Base-by-base conservation (phyloP, 2,329 filamentous ascomycete species). In the Lachnellula willkommii region DNA sequence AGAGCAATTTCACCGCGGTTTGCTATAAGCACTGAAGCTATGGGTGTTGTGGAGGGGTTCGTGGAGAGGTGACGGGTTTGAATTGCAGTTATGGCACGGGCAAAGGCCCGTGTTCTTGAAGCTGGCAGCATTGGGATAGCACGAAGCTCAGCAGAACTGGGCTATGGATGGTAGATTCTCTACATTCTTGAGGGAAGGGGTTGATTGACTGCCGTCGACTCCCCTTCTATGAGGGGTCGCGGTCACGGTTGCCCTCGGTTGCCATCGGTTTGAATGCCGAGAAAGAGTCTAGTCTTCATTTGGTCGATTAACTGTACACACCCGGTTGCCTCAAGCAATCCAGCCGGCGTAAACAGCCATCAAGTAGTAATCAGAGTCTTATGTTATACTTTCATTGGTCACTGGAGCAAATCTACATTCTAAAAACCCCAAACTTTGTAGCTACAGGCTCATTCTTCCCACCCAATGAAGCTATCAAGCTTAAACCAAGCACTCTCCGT, bases 1-100 rank as follows among this genome's bases (percentile, higher is more conserved):
- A 99, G 79, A 50, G 94, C 94, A 66, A 99, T 99, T 74, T 99
- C 94, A 66, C 94, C 94, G 65, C 94, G 87, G 71, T 99, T 99
- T 53, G 94, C 94, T 70, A 99, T 97, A 24, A 99, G 80, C 43
- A 97, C 88, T 8, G 91, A 95, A 54, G 84, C 85, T 63, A 86
- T 82, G 32, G 82, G 79, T 14, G 75, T 78, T 32, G 28, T 32
- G 47, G 54, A 35, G 36, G 57, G 20, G 22, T 55, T 36, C 14
- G 58, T 58, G 36, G 61, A 62, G 37, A 62, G 52, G 40, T 59
- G 56, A 28, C 63, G 62, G 20, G 49, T 40, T 36, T 62, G 61
- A 26, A 62, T 59, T 22, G 54, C 47, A 17, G 60, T 52, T 24
- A 68, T 58, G 42, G 60, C 63, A 36, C 66, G 65, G 47, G 63